Evolutionary conservation across 176 grass and related monocot genomes (phyloP).

Genomic region (Phoenix roebelenii): DNA sequence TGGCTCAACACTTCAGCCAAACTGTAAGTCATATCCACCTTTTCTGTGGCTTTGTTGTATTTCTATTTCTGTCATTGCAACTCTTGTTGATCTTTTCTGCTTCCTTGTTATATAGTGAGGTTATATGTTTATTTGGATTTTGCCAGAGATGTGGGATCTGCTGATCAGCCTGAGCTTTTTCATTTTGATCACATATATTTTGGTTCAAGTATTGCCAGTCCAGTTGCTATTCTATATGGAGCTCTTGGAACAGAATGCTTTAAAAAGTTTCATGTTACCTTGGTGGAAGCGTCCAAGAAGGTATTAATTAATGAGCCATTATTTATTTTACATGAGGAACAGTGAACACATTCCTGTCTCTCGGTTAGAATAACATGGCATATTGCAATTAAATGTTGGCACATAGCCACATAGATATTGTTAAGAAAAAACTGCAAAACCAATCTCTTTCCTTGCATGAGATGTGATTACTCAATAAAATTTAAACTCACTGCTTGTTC

Average conservation of each 20-base stretch:
- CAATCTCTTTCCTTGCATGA: too few species aligned
- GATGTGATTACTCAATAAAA: too few species aligned
- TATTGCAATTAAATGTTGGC: too few species aligned
- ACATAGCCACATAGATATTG: too few species aligned
- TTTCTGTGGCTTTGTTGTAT: slow-evolving; percentile 6
- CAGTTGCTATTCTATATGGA: slow-evolving; percentile 76
- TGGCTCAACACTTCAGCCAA: slow-evolving; percentile 56
- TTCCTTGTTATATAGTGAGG: slow-evolving; percentile 10
- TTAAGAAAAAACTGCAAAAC: too few species aligned
- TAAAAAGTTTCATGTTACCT: slow-evolving; percentile 63
- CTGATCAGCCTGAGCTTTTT: slow-evolving; percentile 71
- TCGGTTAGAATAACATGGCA: too few species aligned
- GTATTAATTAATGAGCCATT: slow-evolving; percentile 23
- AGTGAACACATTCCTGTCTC: too few species aligned
- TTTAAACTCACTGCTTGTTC: too few species aligned
- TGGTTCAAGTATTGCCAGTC: slow-evolving; percentile 40
- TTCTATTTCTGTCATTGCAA: slow-evolving; percentile 5
- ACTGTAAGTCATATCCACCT: slow-evolving; percentile 24
- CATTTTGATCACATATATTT: slow-evolving; percentile 87
- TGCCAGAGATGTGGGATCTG: slow-evolving; percentile 36
- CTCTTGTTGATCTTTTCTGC: slow-evolving; percentile 16
- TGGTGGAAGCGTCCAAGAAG: slow-evolving; percentile 73
- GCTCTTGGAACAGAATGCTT: slow-evolving; percentile 96
- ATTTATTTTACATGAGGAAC: too few species aligned
- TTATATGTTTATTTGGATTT: slow-evolving; percentile 26